phyloP scores from a whole-genome alignment of 2,329 filamentous ascomycete species.

The Colletotrichum gigasporum region DNA sequence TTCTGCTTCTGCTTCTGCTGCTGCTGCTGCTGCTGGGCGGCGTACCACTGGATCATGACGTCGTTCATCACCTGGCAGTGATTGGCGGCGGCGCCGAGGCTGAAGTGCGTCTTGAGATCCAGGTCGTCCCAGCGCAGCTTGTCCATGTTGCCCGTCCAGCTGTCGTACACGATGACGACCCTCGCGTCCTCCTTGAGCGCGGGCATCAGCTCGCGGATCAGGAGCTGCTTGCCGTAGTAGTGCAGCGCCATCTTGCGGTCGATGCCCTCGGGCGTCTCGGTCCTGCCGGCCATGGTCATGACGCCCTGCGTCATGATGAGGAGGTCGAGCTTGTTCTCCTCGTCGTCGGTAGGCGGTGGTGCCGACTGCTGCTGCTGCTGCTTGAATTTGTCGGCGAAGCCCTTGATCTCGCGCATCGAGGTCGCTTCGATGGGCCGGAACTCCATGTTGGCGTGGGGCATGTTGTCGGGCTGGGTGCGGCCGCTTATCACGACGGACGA shows the following conservation, averaged over 20 bases:
- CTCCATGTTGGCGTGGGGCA: slow-evolving; percentile 43
- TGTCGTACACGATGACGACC: slow-evolving; percentile 50
- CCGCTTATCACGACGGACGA: slow-evolving; percentile 44
- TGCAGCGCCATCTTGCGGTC: slow-evolving; percentile 56
- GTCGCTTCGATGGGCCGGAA: slow-evolving; percentile 44
- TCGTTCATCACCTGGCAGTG: slow-evolving; percentile 52
- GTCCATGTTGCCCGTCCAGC: slow-evolving; percentile 40
- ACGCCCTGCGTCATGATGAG: slow-evolving; percentile 51
- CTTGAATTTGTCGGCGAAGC: slow-evolving; percentile 42
- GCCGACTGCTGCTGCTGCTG: slow-evolving; percentile 33
- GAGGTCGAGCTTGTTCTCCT: slow-evolving; percentile 47
- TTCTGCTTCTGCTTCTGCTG: too few relatives aligned
- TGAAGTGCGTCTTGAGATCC: slow-evolving; percentile 46
- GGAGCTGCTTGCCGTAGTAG: slow-evolving; percentile 55
- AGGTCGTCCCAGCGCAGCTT: slow-evolving; percentile 50
- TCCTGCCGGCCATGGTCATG: slow-evolving; percentile 44
- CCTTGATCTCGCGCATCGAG: slow-evolving; percentile 44
- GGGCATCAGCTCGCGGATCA: slow-evolving; percentile 51
- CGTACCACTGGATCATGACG: slow-evolving; percentile 45
- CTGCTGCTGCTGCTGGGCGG: too few relatives aligned
- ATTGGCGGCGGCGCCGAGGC: slow-evolving; percentile 41
- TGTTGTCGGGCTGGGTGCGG: slow-evolving; percentile 39
- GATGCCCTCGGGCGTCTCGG: slow-evolving; percentile 54
- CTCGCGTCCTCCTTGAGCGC: slow-evolving; percentile 45
- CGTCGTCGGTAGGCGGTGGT: too few relatives aligned